Percentiles rank a stretch among this genome's conserved stretches.
These are phyloP conservation scores for Aspergillus sclerotialis DNA, from an alignment of 2,329 filamentous ascomycete species.

Conservation along the genomic window DNA sequence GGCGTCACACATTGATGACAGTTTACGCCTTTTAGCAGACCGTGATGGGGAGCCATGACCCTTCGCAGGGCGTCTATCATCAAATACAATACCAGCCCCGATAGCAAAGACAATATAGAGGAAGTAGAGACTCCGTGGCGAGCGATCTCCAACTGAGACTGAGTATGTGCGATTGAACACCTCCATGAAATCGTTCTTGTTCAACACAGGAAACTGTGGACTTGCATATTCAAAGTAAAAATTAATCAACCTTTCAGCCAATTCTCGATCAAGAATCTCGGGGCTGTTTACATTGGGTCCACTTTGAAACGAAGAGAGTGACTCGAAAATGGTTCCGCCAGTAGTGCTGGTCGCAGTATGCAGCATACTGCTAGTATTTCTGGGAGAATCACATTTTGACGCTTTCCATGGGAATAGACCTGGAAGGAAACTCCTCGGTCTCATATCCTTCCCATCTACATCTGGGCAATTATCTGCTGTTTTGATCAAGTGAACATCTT, in stretches of 20 bases:
- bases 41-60: conserved; percentile 20
- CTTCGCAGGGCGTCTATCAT: conserved; percentile 28
- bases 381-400: conserved; percentile 58
- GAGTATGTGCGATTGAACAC: conserved; percentile 78
- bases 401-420: conserved; percentile 54
- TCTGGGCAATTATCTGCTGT: too few relatives aligned
- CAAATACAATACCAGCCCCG: conserved; percentile 85
- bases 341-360: conserved; percentile 46
- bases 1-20: conserved; percentile 52
- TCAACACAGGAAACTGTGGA: conserved; percentile 87
- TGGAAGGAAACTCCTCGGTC: conserved; percentile 88
- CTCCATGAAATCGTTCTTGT: conserved; percentile 81
- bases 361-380: conserved; percentile 49
- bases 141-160: conserved; percentile 58
- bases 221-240: conserved; percentile 96
- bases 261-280: conserved; percentile 68
- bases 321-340: conserved; percentile 83
- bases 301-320: conserved; percentile 92
- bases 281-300: conserved; percentile 81
- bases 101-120: conserved; percentile 97
- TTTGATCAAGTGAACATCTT: too few relatives aligned
- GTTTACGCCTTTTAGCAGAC: conserved; percentile 45
- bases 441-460: conserved; percentile 89
- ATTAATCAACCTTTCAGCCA: conserved; percentile 65
- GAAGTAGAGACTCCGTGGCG: conserved; percentile 79